A percentile compares a stretch with the other conserved stretches of the same genome.
phyloP scores from a whole-genome alignment of 208 protist species.

The Acanthamoeba sp. region DNA sequence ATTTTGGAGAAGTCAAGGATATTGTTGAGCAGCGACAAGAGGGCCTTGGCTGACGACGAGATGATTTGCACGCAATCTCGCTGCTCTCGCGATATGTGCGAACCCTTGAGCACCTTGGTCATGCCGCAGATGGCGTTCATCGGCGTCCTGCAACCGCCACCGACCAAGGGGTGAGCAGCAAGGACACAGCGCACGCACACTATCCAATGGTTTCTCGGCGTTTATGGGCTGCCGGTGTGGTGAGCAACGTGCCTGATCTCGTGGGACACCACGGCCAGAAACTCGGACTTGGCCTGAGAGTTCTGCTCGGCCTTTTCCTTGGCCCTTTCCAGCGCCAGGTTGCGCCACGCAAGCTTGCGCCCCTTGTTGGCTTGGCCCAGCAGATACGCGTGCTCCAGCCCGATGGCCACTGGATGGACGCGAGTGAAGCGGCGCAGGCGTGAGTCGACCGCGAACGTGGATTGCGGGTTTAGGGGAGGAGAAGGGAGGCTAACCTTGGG shows the following conservation, averaged over 20 bases:
- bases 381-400: conserved; percentile 46
- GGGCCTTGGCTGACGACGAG: conserved; percentile 73
- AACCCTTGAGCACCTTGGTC: conserved; percentile 77
- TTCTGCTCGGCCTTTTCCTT: conserved; percentile 69
- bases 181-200: too few species aligned
- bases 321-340: conserved; percentile 13
- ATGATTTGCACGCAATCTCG: conserved; percentile 78
- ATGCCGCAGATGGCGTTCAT: conserved; percentile 82
- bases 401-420: conserved; percentile 1
- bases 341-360: conserved; percentile 5
- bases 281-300: conserved; percentile 81
- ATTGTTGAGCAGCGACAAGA: conserved; percentile 80
- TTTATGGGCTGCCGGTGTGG: too few species aligned
- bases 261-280: conserved; percentile 80
- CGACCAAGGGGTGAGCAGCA: too few species aligned
- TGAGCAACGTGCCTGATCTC: conserved; percentile 46
- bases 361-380: not conserved
- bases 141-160: conserved; percentile 60
- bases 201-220: too few species aligned
- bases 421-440: not conserved
- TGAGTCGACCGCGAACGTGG: not conserved
- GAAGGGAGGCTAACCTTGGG: not conserved
- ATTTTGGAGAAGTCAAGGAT: conserved; percentile 85
- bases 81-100: conserved; percentile 46
- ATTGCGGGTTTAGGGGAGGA: not conserved